Conservation (phyloP, 805 yeast genomes). For the Metschnikowia hibisci region DNA sequence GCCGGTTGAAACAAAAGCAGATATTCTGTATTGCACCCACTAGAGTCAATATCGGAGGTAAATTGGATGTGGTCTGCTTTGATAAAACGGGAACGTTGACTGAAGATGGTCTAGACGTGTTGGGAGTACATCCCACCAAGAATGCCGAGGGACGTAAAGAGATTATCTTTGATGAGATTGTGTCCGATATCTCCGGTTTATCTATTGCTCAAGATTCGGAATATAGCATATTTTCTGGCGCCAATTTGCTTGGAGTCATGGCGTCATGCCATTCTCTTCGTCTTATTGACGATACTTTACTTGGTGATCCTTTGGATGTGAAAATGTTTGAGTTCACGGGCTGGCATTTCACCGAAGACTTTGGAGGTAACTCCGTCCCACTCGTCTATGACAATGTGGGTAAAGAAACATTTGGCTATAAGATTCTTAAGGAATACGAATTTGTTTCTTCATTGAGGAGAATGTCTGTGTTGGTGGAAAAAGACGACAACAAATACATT, state of each 20-base stretch:
- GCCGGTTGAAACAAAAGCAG: slow-evolving; percentile 58
- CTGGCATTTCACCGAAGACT: slow-evolving; percentile 74
- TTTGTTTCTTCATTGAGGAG: slow-evolving; percentile 81
- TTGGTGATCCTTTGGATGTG: slow-evolving; percentile 92
- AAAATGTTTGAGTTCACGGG: slow-evolving; percentile 90
- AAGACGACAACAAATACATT: slow-evolving; percentile 17
- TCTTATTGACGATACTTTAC: slow-evolving; percentile 66
- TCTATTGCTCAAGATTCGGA: slow-evolving; percentile 2
- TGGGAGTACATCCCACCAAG: slow-evolving; percentile 48
- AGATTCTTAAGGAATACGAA: slow-evolving; percentile 59
- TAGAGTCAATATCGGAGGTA: slow-evolving; percentile 94
- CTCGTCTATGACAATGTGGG: slow-evolving; percentile 18
- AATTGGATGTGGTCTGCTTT: slow-evolving; percentile 83
- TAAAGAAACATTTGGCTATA: slow-evolving; percentile 22
- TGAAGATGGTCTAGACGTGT: slow-evolving; percentile 91
- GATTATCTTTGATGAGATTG: slow-evolving; percentile 31
- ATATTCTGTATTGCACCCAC: slow-evolving; percentile 94
- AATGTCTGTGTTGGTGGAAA: slow-evolving; percentile 73
- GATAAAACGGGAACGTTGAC: slow-evolving; percentile 98
- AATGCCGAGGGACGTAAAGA: slow-evolving; percentile 41
- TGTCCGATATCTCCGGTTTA: slow-evolving; percentile 11
- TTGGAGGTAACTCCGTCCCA: slow-evolving; percentile 23
- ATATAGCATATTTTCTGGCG: slow-evolving; percentile 1
- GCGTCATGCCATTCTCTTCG: slow-evolving; percentile 86
- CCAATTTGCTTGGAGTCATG: slow-evolving; percentile 41